Conservation (phyloP, 345 rosid genomes). For the Populus ilicifolia region DNA sequence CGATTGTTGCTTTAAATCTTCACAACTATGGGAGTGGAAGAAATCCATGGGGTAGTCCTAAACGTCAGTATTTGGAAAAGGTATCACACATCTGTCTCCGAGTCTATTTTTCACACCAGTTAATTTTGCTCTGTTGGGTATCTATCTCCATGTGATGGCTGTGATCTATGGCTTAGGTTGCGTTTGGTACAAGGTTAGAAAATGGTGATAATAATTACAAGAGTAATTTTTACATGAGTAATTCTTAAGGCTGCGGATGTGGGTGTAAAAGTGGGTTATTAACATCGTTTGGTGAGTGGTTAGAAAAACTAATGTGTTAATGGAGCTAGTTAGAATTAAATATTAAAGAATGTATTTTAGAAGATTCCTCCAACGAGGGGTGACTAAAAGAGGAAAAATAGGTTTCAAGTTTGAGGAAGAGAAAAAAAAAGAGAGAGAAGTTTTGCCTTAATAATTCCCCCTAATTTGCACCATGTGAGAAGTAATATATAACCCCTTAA, state of each 20-base stretch:
- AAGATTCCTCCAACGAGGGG: not conserved
- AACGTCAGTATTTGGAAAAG: constrained; percentile 79
- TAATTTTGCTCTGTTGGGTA: not conserved
- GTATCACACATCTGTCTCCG: constrained; percentile 29
- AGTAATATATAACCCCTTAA: not conserved
- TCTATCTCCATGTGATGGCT: not conserved
- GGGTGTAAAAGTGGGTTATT: not conserved
- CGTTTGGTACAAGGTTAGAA: not conserved
- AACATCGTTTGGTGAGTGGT: not conserved
- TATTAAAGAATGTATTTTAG: not conserved
- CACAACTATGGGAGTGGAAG: constrained; percentile 93
- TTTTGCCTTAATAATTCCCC: too few relatives aligned
- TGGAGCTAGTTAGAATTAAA: not conserved
- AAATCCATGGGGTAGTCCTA: constrained; percentile 88
- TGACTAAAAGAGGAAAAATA: not conserved
- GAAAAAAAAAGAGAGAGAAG: not conserved
- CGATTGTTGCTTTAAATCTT: constrained; percentile 88
- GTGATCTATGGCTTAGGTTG: not conserved
- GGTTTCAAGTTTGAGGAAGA: not conserved
- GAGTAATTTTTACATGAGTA: not conserved
- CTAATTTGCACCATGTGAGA: not conserved
- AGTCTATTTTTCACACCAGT: not conserved
- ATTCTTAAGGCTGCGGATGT: not conserved
- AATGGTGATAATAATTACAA: not conserved
- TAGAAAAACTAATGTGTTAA: not conserved